Evolutionary conservation across 768 basidiomycete genomes (phyloP).

Genomic region (Podaxis carcinomalis): DNA sequence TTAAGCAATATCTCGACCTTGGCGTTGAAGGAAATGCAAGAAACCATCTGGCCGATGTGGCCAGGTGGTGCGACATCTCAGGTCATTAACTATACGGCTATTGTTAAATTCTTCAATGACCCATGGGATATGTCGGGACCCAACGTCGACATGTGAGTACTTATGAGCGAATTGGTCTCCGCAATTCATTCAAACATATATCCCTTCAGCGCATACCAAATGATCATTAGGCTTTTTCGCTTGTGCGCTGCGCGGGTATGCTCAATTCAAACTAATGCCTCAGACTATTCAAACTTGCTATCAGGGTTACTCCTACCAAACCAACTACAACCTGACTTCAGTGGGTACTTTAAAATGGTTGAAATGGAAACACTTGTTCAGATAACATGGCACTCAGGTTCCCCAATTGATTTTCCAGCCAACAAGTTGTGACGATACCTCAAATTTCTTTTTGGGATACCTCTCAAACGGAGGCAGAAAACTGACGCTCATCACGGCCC

Average conservation of each 20-base stretch:
- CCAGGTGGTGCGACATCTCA: slow-evolving; percentile 55
- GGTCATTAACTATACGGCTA: slow-evolving; percentile 35
- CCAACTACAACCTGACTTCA: slow-evolving; percentile 59
- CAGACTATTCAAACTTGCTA: not conserved
- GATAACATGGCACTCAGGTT: slow-evolving; percentile 28
- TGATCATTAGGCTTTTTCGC: slow-evolving; percentile 58
- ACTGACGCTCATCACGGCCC: slow-evolving; percentile 44
- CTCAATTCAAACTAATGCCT: slow-evolving; percentile 11
- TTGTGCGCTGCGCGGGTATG: slow-evolving; percentile 57
- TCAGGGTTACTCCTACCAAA: slow-evolving; percentile 70
- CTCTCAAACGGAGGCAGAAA: slow-evolving; percentile 59
- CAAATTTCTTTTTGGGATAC: slow-evolving; percentile 62
- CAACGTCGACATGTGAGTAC: slow-evolving; percentile 47
- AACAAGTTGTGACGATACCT: slow-evolving; percentile 39
- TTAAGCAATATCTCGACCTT: slow-evolving; percentile 46
- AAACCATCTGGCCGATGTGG: slow-evolving; percentile 60
- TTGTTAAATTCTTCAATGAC: slow-evolving; percentile 57
- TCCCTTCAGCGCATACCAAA: slow-evolving; percentile 41
- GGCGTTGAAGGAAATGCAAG: slow-evolving; percentile 56
- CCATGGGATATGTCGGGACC: slow-evolving; percentile 64
- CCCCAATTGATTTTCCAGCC: slow-evolving; percentile 69
- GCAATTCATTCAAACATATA: slow-evolving; percentile 3
- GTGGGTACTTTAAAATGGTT: slow-evolving; percentile 11
- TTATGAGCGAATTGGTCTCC: not conserved
- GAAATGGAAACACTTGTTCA: slow-evolving; percentile 4